Evolutionary conservation across 345 rosid species (phyloP).

Genomic region (Citrus hindsii): DNA sequence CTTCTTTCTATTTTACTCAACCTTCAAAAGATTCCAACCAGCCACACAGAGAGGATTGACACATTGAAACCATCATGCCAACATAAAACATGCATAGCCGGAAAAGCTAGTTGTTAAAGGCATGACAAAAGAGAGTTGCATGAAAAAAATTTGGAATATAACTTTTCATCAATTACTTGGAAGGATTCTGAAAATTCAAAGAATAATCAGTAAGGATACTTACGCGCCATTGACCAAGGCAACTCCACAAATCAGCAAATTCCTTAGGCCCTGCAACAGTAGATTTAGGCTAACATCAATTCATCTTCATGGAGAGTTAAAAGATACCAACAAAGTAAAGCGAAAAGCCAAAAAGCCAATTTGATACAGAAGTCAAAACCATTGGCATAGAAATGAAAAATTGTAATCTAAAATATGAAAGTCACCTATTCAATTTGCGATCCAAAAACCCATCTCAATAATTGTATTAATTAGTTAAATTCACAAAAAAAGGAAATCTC

Average conservation of each 20-base stretch:
- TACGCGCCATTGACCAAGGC: conserved; percentile 71
- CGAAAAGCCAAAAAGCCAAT: background rate
- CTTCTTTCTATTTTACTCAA: background rate
- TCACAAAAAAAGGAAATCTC: background rate
- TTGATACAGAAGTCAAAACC: background rate
- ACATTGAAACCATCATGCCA: background rate
- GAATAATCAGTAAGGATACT: conserved; percentile 15
- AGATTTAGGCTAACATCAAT: background rate
- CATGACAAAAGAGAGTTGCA: background rate
- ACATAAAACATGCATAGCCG: background rate
- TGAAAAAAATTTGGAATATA: background rate
- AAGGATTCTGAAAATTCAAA: background rate
- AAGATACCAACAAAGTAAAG: background rate
- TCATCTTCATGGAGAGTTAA: background rate
- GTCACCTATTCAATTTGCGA: background rate
- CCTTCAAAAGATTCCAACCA: background rate
- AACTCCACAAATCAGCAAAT: conserved; percentile 62
- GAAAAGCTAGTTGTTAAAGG: too few relatives aligned
- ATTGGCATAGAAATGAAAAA: too few relatives aligned
- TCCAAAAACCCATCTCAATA: background rate
- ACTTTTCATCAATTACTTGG: background rate
- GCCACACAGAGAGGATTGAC: background rate
- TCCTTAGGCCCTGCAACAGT: conserved; percentile 46
- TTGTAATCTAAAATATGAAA: background rate
- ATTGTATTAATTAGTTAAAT: background rate